Percentiles rank a stretch among this genome's conserved stretches.
Conservation (phyloP, 2,329 filamentous ascomycete genomes). For the Sporothrix variecibatus region DNA sequence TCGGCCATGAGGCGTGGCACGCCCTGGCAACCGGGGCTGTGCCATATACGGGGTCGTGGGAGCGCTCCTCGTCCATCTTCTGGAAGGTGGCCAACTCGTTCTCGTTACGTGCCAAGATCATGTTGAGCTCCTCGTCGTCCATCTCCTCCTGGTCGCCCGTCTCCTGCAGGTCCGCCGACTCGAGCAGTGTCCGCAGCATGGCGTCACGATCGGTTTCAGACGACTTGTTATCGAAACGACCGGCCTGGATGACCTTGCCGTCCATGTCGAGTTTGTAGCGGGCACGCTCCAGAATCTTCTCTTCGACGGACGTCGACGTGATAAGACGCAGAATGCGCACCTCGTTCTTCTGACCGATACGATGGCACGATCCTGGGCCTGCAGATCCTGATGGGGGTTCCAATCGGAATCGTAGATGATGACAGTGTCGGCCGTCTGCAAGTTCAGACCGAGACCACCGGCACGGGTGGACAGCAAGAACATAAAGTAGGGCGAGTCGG, state of each 20-base stretch:
- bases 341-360: constrained; percentile 99
- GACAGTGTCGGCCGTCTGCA: constrained; percentile 97
- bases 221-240: constrained; percentile 99
- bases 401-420: constrained; percentile 99
- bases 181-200: constrained; percentile 89
- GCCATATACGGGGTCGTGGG: constrained; percentile 69
- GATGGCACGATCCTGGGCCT: constrained; percentile 99
- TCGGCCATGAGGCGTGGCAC: constrained; percentile 83
- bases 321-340: constrained; percentile 95
- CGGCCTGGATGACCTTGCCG: constrained; percentile 97
- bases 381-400: constrained; percentile 99
- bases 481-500: constrained; percentile 90
- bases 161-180: constrained; percentile 73
- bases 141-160: constrained; percentile 86
- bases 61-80: constrained; percentile 75
- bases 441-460: constrained; percentile 93
- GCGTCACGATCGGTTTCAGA: constrained; percentile 98
- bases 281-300: constrained; percentile 96
- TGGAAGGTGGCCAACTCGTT: constrained; percentile 78
- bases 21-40: constrained; percentile 60
- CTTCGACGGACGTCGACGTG: constrained; percentile 94
- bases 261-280: constrained; percentile 99
- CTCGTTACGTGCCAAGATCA: constrained; percentile 88
- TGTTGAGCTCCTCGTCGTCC: constrained; percentile 96
- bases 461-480: constrained; percentile 98